Evolutionary conservation across 768 basidiomycete genomes (phyloP).

Genomic region (Suillus paluster): DNA sequence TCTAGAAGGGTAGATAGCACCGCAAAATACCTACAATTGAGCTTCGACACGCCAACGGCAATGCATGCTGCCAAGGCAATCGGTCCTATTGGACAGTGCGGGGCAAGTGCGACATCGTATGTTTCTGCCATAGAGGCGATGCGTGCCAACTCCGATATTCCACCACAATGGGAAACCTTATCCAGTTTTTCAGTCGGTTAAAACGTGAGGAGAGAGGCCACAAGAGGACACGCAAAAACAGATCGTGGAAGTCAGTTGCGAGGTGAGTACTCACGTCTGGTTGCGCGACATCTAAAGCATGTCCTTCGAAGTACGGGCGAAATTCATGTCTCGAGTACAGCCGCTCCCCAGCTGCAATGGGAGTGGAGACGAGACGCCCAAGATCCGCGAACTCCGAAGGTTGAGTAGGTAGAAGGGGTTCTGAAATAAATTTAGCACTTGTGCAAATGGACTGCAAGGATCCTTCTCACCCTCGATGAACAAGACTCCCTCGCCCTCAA

Average conservation of each 20-base stretch:
- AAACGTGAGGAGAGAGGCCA: background rate
- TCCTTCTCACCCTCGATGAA: constrained; percentile 61
- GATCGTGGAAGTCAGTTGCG: background rate
- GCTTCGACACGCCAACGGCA: constrained; percentile 60
- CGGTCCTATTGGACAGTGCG: constrained; percentile 75
- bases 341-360: constrained; percentile 68
- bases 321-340: constrained; percentile 66
- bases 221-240: background rate
- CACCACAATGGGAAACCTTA: constrained; percentile 62
- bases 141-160: constrained; percentile 61
- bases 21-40: constrained; percentile 53
- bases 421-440: constrained; percentile 28
- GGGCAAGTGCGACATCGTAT: constrained; percentile 74
- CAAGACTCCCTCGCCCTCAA: constrained; percentile 62
- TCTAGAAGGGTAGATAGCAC: background rate
- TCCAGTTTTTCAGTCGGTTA: background rate
- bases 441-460: background rate
- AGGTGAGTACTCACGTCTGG: constrained; percentile 54
- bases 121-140: constrained; percentile 65
- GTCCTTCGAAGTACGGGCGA: constrained; percentile 64
- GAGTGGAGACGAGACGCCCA: constrained; percentile 55
- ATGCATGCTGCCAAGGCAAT: constrained; percentile 74
- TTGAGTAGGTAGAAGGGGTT: constrained; percentile 63
- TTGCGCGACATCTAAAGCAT: constrained; percentile 71
- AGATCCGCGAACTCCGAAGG: constrained; percentile 66